These are phyloP conservation scores for Exophiala xenobiotica DNA, from an alignment of 2,329 filamentous ascomycete species.

Conservation along the genomic window DNA sequence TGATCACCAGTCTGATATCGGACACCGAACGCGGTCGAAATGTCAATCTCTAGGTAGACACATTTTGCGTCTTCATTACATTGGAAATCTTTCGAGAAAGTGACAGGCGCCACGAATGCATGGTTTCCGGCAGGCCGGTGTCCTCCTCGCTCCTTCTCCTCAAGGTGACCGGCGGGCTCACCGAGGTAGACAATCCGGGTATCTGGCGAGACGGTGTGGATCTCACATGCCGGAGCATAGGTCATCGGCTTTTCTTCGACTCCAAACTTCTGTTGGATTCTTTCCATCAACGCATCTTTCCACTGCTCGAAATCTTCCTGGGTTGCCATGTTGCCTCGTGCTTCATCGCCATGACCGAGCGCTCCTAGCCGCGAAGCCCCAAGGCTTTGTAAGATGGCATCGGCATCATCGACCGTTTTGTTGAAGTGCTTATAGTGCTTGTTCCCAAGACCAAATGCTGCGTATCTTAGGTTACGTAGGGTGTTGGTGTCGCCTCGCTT, in stretches of 20 bases:
- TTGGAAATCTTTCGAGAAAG: constrained; percentile 78
- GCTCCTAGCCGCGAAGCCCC: constrained; percentile 75
- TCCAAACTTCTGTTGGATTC: no score
- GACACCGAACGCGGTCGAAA: constrained; percentile 41
- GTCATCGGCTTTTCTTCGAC: no score
- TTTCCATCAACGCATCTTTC: constrained; percentile 92
- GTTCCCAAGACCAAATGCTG: constrained; percentile 89
- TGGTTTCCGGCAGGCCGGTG: no score
- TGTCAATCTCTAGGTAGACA: constrained; percentile 42
- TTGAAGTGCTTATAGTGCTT: constrained; percentile 99
- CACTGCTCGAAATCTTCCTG: constrained; percentile 94
- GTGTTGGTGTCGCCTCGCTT: constrained; percentile 52
- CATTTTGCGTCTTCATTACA: constrained; percentile 60
- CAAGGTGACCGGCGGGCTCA: no score
- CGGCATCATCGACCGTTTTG: constrained; percentile 83
- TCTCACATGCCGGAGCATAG: constrained; percentile 46
- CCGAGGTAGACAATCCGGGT: no score
- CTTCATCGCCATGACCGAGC: constrained; percentile 88
- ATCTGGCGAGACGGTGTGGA: constrained; percentile 61
- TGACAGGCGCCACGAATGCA: constrained; percentile 77
- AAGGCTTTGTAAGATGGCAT: constrained; percentile 70
- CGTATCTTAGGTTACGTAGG: constrained; percentile 70
- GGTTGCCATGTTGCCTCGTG: constrained; percentile 89
- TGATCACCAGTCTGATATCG: constrained; percentile 45
- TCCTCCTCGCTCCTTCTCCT: no score